phyloP scores from a whole-genome alignment of 2,329 filamentous ascomycete genomes.

The Acarospora socialis region DNA sequence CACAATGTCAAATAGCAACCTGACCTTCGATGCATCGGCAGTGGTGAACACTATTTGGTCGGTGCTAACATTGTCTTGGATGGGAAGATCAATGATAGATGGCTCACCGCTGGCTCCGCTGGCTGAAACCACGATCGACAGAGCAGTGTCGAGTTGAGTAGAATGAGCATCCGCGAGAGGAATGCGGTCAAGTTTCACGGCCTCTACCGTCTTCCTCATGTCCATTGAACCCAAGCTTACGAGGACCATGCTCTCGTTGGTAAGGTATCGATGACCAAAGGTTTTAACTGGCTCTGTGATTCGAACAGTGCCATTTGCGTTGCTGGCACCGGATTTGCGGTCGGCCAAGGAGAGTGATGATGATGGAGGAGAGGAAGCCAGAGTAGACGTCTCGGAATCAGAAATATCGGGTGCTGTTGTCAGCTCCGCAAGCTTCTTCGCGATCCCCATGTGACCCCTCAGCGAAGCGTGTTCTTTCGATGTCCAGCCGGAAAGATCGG shows the following conservation, averaged over 20 bases:
- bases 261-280: constrained; percentile 91
- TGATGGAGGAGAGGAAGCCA: constrained; percentile 21
- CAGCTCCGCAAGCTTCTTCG: constrained; percentile 49
- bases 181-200: constrained; percentile 78
- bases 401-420: constrained; percentile 26
- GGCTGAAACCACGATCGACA: constrained; percentile 83
- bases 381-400: constrained; percentile 20
- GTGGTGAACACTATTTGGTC: constrained; percentile 87
- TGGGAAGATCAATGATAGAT: constrained; percentile 78
- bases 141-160: constrained; percentile 83
- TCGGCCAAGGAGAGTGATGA: constrained; percentile 29
- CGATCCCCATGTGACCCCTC: constrained; percentile 74
- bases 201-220: constrained; percentile 62
- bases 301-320: constrained; percentile 26
- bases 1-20: constrained; percentile 84
- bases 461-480: constrained; percentile 85
- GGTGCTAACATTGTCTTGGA: constrained; percentile 85
- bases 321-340: constrained; percentile 24
- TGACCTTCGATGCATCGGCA: constrained; percentile 62
- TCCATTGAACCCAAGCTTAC: constrained; percentile 95
- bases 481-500: constrained; percentile 85
- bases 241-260: constrained; percentile 72
- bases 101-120: constrained; percentile 74
- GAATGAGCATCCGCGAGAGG: constrained; percentile 77
- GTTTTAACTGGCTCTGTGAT: constrained; percentile 72